Evolutionary conservation across 495 filamentous ascomycete species (phyloP), one percentile per base, ranked within the genome.

Genomic region (Hypomontagnella monticulosa): DNA sequence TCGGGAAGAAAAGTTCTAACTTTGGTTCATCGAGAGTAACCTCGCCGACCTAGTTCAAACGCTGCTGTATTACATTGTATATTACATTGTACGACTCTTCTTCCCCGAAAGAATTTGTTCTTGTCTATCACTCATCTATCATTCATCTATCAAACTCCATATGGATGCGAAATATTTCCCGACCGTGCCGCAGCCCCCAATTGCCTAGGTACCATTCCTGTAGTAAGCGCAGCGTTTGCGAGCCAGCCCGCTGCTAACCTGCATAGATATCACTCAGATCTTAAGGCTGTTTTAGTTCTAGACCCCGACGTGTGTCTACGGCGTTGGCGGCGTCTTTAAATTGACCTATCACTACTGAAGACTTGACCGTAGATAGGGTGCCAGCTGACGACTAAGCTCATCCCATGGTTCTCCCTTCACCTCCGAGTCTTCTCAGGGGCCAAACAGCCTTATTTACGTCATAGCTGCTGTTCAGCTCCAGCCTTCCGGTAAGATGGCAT

Each of bases 161-260:
- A n/a, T n/a, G 48, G 30, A 2, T 33, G 57, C 42, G 18, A 61
- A 52, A 61, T 46, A 42, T 42, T 32, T 51, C 40, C 48, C 50
- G 42, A 33, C 52, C 34, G 54, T 41, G 40, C 44, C 63, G 52
- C 44, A 30, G 57, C 16, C 44, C 51, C 46, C 63, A 32, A 57
- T 52, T 60, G n/a, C n/a, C n/a, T n/a, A n/a, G n/a, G n/a, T n/a
- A 46, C 18, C 30, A 66, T 41, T 41, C 14, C 30, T 34, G 30
- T 56, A 66, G 63, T 66, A 67, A 67, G 63, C 63, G 40, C 44
- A 67, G 57, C 63, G 36, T 41, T 51, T 42, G 46, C 46, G 30
- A 64, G 33, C 46, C 30, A 50, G 23, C 56, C 56, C 43, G 34
- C 12, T 41, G 23, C 19, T 30, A 61, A 40, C 44, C 57, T 61